Base-by-base conservation (phyloP, 495 filamentous ascomycete genomes). In the Cryomyces antarcticus region DNA sequence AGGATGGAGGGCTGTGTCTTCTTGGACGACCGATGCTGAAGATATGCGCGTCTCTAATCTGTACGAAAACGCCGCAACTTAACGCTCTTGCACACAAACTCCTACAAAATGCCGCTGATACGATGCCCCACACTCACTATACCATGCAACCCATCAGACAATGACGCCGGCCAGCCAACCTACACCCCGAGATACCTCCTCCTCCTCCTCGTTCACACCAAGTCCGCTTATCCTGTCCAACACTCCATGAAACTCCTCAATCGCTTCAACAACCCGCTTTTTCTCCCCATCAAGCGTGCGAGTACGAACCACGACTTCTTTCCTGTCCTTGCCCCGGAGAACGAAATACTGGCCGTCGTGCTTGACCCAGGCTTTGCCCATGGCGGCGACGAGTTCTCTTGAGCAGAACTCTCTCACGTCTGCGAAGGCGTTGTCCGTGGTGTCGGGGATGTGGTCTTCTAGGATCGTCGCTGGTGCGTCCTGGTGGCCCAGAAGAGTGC, bases 321-420 rank as follows among this genome's bases (percentile, higher is more conserved):
- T 57, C 37, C 50, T 49, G 5, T 13, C 44, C 13, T 51, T 52
- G 13, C 63, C 59, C 40, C 53, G 41, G 12, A 48, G 42, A 12
- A 66, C 48, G 41, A 54, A 61, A 37, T 65, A 59, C 13, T 47
- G 38, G n/a, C 47, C 54, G 37, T 53, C 51, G 12, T n/a, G 9
- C 28, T 55, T 46, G 6, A 46, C 49, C 65, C 65, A 68, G 13
- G 55, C 50, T 11, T 43, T 52, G 24, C 43, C 43, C 6, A 67
- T 48, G 0, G 50, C 44, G 1, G 55, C 41, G 6, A 42, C 37
- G 4, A 67, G 47, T 38, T 60, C 61, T 31, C 52, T 46, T 1
- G 36, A 44, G 24, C 45, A 47, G 52, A 56, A 60, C n/a, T 44
- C 34, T 10, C 47, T 52, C 5, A 62, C 40, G 4, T 53, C 51